A percentile compares a stretch with the other conserved stretches of the same genome.
phyloP scores from a whole-genome alignment of 1,139 yeast genomes.

The Taphrina deformans region DNA sequence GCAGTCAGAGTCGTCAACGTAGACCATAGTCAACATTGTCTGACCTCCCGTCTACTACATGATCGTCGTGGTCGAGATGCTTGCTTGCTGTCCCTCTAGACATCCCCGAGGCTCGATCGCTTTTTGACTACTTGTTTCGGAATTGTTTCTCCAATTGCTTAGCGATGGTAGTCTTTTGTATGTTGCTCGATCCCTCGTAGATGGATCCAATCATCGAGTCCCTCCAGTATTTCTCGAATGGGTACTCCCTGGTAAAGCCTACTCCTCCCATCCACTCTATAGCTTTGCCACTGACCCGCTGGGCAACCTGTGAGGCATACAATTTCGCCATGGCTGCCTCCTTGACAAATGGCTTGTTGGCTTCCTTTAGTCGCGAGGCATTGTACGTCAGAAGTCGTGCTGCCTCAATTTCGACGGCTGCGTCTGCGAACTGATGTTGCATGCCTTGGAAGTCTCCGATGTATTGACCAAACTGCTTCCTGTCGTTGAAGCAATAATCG shows the following conservation, averaged over 20 bases:
- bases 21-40: no score
- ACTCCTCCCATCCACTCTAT: constrained; percentile 55
- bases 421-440: constrained; percentile 53
- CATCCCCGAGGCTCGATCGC: no score
- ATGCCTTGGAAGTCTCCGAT: constrained; percentile 53
- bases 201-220: constrained; percentile 53
- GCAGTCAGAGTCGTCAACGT: no score
- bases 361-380: constrained; percentile 52
- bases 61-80: no score
- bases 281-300: constrained; percentile 48
- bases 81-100: no score
- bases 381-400: constrained; percentile 50
- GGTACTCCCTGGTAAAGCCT: constrained; percentile 51
- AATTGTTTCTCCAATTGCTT: constrained; percentile 48
- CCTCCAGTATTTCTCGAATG: constrained; percentile 50
- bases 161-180: constrained; percentile 52
- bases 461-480: constrained; percentile 51
- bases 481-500: constrained; percentile 48
- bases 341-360: constrained; percentile 44
- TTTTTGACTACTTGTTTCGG: constrained; percentile 37
- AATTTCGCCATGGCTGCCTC: constrained; percentile 54
- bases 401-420: constrained; percentile 52
- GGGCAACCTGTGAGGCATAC: constrained; percentile 50
- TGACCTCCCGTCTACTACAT: no score
- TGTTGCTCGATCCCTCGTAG: constrained; percentile 52